Evolutionary conservation across 768 basidiomycete genomes (phyloP).

Genomic region (Scleroderma citrinum): DNA sequence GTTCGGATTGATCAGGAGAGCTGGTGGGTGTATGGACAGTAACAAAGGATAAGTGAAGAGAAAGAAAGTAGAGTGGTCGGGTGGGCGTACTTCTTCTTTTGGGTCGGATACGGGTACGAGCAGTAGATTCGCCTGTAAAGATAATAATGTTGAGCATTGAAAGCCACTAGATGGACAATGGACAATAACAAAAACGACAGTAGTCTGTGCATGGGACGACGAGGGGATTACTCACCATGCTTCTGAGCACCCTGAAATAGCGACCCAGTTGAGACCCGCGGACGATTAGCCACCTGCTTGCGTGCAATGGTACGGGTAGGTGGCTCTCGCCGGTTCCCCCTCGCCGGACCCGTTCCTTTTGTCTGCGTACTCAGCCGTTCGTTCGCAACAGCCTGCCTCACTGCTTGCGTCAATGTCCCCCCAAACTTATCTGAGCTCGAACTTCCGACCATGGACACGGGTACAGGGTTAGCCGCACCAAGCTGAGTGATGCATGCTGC

Average conservation of each 20-base stretch:
- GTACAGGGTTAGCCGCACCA: background rate
- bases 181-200: background rate
- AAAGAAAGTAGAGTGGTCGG: background rate
- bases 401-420: constrained; percentile 13
- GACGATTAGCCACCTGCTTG: constrained; percentile 1
- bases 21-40: constrained; percentile 3
- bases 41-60: background rate
- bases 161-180: background rate
- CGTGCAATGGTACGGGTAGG: background rate
- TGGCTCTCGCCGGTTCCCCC: no score
- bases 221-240: constrained; percentile 10
- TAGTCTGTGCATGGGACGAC: no score
- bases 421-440: constrained; percentile 13
- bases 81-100: constrained; percentile 13
- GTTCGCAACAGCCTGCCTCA: no score
- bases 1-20: constrained; percentile 7
- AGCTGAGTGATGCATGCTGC: background rate
- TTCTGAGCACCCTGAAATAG: constrained; percentile 17
- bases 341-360: background rate
- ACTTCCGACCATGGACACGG: background rate
- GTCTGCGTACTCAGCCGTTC: constrained; percentile 2
- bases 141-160: background rate
- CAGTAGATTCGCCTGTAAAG: constrained; percentile 3
- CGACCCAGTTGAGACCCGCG: constrained; percentile 6
- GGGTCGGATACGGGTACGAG: constrained; percentile 12